Base-by-base conservation (phyloP, 495 filamentous ascomycete genomes). In the Penicillium manginii region DNA sequence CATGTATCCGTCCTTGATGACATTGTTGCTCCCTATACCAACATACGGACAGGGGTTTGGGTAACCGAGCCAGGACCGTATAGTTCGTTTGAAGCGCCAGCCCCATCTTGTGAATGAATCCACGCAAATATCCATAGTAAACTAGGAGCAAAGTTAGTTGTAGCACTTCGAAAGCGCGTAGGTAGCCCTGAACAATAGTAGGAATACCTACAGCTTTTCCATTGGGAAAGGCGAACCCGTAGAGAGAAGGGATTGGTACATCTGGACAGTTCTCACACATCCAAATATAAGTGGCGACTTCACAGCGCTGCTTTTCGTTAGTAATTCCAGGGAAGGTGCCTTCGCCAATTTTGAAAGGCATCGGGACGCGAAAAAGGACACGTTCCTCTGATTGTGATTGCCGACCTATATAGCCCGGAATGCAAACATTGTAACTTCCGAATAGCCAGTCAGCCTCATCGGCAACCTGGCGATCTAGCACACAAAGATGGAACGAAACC, bases 381-480 rank as follows among this genome's bases (percentile, higher is more conserved):
- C 58, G 61, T 55, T 71, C 50, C 23, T 26, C 23, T 26, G 23
- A 26, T 4, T 54, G 59, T 43, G 59, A 48, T 48, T 42, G 22
- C 11, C 47, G 31, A 26, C 62, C 40, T 55, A 77, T 53, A 48
- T 63, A 55, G 40, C 72, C 61, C 45, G 69, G 68, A 58, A 76
- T 70, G 63, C 70, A 78, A 10, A 75, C 65, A 57, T 78, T 76
- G 65, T 66, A 78, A 59, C 70, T 74, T 3, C 73, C 74, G 55
- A 40, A 61, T 19, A 74, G 52, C 73, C 74, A 78, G 17, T 73
- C 62, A 15, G 37, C 50, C 47, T 61, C 52, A 21, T 72, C 61
- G 35, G 56, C 58, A 18, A 73, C 32, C 18, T 54, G 59, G 52
- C 70, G 62, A 4, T 23, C 37, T 43, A 61, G 63, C 15, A 62